Evolutionary conservation across 768 basidiomycete species (phyloP).

Genomic region (Lentinula lateritia): DNA sequence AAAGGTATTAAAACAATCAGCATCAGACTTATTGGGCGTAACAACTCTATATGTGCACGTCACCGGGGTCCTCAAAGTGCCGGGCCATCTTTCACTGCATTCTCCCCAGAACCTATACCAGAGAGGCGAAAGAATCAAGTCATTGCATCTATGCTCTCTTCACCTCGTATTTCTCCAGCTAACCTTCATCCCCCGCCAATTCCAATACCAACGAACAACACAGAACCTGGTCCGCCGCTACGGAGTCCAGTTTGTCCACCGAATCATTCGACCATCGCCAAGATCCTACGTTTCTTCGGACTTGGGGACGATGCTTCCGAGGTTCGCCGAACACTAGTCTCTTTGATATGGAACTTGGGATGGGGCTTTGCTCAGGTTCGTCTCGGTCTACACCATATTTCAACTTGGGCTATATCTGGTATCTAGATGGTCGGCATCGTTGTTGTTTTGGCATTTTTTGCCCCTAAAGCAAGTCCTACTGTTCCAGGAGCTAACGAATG

Average conservation of each 20-base stretch:
- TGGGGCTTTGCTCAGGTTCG: conserved; percentile 53
- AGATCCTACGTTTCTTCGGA: conserved; percentile 40
- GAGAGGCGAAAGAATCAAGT: not conserved
- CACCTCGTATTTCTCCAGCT: not conserved
- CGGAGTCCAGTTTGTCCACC: conserved; percentile 11
- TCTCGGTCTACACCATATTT: conserved; percentile 8
- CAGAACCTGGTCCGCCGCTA: not conserved
- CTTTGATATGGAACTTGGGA: conserved; percentile 42
- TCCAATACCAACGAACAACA: not conserved
- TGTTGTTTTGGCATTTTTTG: conserved; percentile 42
- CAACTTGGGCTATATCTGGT: conserved; percentile 2
- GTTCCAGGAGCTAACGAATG: conserved; percentile 44
- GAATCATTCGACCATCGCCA: conserved; percentile 18
- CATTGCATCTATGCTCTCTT: too few species aligned
- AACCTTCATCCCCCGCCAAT: not conserved
- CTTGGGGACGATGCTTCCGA: conserved; percentile 46
- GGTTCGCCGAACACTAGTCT: conserved; percentile 47
- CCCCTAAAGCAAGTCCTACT: conserved; percentile 40
- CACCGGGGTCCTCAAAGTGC: conserved; percentile 1
- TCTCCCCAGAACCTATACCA: not conserved
- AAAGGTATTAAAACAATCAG: too few species aligned
- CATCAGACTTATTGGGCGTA: too few species aligned
- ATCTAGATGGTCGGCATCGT: conserved; percentile 47
- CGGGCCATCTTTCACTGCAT: conserved; percentile 3
- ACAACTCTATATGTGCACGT: too few species aligned